phyloP scores from a whole-genome alignment of 345 rosid genomes.

The Eucalyptus marginata region DNA sequence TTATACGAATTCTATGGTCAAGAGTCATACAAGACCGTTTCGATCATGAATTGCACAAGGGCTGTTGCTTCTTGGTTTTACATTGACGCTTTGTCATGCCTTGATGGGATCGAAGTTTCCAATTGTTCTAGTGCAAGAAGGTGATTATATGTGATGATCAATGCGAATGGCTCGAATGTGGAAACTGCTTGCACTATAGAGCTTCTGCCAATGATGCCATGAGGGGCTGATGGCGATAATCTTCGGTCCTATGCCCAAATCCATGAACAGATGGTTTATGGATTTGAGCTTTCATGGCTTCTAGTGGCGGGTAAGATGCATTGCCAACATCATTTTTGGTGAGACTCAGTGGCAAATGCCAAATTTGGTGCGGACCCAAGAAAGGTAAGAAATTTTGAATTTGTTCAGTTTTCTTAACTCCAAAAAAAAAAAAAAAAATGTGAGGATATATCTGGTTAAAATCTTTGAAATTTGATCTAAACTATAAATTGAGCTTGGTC shows the following conservation, averaged over 20 bases:
- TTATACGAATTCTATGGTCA: accelerated
- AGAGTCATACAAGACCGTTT: neutral
- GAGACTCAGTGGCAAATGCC: neutral
- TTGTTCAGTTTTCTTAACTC: neutral
- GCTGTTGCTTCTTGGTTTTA: neutral
- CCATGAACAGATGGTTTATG: neutral
- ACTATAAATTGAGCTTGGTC: neutral
- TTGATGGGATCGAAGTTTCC: accelerated
- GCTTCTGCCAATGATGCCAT: neutral
- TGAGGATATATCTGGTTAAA: neutral
- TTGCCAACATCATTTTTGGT: neutral
- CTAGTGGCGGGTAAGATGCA: accelerated
- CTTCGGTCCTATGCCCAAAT: neutral
- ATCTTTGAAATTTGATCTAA: neutral
- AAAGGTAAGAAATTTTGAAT: neutral
- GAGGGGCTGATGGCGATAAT: neutral
- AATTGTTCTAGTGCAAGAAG: neutral
- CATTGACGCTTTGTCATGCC: neutral
- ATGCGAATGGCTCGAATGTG: neutral
- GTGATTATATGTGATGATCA: accelerated
- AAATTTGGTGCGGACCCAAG: neutral
- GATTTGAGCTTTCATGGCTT: neutral
- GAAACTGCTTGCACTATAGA: neutral
- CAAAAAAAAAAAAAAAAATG: neutral
- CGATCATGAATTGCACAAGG: accelerated